Percentiles rank a stretch among this genome's conserved stretches.
Conservation (phyloP, 306 rosid species). For the Trichosanthes truncata region DNA sequence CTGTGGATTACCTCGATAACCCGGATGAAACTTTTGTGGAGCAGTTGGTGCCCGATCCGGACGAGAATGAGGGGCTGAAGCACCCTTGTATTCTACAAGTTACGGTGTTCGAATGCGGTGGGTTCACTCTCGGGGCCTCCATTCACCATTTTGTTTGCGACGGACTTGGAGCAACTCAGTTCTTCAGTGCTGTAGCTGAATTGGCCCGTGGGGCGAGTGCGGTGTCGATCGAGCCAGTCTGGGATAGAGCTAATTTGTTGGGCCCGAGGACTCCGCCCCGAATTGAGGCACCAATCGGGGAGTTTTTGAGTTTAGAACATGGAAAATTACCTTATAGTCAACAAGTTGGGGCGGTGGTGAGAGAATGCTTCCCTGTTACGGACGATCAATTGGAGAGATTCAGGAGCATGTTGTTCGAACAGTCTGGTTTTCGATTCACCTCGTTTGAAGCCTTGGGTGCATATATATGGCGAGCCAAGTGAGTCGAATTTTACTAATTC, state of each 20-base stretch:
- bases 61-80: conserved; percentile 27
- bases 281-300: conserved; percentile 29
- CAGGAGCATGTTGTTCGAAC: conserved; percentile 31
- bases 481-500: conserved; percentile 14
- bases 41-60: conserved; percentile 55
- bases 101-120: conserved; percentile 64
- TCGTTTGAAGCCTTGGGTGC: conserved; percentile 84
- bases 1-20: conserved; percentile 41
- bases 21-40: conserved; percentile 34
- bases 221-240: conserved; percentile 31
- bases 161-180: conserved; percentile 62
- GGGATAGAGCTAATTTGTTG: conserved; percentile 43
- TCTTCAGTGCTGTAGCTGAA: conserved; percentile 68
- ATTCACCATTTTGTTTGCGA: conserved; percentile 63
- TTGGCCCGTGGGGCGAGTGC: conserved; percentile 50
- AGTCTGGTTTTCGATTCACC: conserved; percentile 51
- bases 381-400: conserved; percentile 46
- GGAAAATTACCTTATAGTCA: conserved; percentile 33
- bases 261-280: conserved; percentile 41
- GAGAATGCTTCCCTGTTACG: conserved; percentile 43
- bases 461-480: conserved; percentile 88
- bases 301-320: conserved; percentile 41
- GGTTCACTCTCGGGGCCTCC: conserved; percentile 67
- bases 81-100: conserved; percentile 61
- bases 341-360: conserved; percentile 24